Evolutionary conservation across 352 stramenopile genomes (phyloP).

Genomic region (Pythium angustatum): DNA sequence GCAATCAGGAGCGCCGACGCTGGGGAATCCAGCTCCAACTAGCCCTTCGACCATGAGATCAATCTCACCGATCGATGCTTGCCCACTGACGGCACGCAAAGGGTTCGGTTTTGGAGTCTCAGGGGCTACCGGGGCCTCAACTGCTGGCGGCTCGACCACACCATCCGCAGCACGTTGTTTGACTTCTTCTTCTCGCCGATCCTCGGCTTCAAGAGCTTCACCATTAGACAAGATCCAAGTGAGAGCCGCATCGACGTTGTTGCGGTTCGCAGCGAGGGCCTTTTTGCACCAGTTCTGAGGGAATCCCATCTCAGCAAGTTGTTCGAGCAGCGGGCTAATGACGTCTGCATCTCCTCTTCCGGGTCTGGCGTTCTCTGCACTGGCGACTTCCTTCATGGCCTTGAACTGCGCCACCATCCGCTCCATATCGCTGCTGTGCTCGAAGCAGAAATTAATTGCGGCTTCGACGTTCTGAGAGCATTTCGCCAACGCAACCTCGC

Average conservation of each 20-base stretch:
- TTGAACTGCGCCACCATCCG: constrained; percentile 81
- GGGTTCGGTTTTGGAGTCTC: constrained; percentile 65
- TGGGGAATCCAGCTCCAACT: constrained; percentile 83
- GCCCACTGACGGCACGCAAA: constrained; percentile 78
- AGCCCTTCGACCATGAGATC: constrained; percentile 87
- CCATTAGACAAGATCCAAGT: constrained; percentile 93
- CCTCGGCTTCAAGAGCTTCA: constrained; percentile 86
- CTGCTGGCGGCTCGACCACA: not conserved
- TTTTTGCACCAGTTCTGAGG: constrained; percentile 93
- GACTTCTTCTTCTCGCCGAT: constrained; percentile 80
- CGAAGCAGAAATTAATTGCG: constrained; percentile 93
- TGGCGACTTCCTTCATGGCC: constrained; percentile 42
- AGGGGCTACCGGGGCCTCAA: not conserved
- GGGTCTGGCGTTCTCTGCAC: constrained; percentile 21
- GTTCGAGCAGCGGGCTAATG: constrained; percentile 74
- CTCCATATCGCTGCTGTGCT: constrained; percentile 92
- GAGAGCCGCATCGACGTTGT: constrained; percentile 90
- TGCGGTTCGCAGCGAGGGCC: constrained; percentile 83
- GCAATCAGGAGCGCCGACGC: constrained; percentile 79
- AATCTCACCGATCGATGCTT: constrained; percentile 83
- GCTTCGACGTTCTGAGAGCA: constrained; percentile 90
- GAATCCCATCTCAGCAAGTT: constrained; percentile 93
- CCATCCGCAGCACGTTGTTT: constrained; percentile 30
- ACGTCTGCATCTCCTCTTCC: constrained; percentile 41
- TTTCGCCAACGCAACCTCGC: constrained; percentile 82